These are phyloP conservation scores for Cymbidium sinense DNA, from an alignment of 106 monocot species.

Conservation along the genomic window DNA sequence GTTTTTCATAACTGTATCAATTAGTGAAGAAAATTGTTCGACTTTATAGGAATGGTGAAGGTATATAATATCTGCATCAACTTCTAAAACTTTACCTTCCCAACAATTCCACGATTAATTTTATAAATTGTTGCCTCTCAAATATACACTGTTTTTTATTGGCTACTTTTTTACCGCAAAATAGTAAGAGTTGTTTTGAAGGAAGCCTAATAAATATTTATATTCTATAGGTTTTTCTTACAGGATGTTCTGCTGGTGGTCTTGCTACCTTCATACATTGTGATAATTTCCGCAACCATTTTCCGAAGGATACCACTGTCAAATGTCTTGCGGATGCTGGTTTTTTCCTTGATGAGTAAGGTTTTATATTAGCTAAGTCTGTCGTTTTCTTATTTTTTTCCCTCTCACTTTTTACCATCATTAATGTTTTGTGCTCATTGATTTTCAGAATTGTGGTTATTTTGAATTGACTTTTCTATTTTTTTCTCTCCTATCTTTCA, in stretches of 20 bases:
- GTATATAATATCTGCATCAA: too few relatives aligned
- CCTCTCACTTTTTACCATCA: background rate
- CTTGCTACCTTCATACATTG: conserved; percentile 88
- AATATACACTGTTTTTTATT: too few relatives aligned
- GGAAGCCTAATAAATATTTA: background rate
- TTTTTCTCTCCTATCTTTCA: conserved; percentile 12
- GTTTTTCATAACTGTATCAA: too few relatives aligned
- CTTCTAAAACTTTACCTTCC: too few relatives aligned
- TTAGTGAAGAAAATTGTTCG: too few relatives aligned
- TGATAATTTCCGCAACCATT: conserved; percentile 57
- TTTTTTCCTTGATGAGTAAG: conserved; percentile 79
- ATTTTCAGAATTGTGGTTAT: background rate
- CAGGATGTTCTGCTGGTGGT: conserved; percentile 97
- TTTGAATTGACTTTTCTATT: conserved; percentile 1
- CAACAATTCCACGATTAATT: too few relatives aligned
- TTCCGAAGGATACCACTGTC: conserved; percentile 42
- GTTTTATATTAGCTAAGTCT: background rate
- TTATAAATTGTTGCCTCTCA: too few relatives aligned
- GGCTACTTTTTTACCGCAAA: too few relatives aligned
- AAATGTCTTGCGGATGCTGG: conserved; percentile 96
- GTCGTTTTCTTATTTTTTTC: conserved; percentile 3
- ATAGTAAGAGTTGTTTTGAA: too few relatives aligned
- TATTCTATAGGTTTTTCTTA: conserved; percentile 77
- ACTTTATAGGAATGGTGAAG: too few relatives aligned
- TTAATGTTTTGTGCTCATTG: background rate